Percentiles rank a stretch among this genome's conserved stretches.
phyloP scores from a whole-genome alignment of 192 early-diverging fungal genomes.

The Coemansia sp. region DNA sequence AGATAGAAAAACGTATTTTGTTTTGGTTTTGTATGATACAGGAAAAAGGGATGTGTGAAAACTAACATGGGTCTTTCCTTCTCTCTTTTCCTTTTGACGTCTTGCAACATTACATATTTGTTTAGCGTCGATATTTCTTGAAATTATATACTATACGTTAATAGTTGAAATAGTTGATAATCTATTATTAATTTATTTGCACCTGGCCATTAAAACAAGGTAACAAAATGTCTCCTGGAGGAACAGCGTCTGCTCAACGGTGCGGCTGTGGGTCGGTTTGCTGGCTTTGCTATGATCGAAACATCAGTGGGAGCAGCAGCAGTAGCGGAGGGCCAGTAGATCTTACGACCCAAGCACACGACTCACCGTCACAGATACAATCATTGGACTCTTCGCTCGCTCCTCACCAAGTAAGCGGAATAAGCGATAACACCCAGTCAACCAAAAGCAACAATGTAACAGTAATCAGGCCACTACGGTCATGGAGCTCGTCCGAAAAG shows the following conservation, averaged over 20 bases:
- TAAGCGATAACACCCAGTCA: neutral
- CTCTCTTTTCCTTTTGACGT: neutral
- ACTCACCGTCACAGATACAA: neutral
- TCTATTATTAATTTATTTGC: too few relatives aligned
- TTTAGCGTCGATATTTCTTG: neutral
- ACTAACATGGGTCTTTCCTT: neutral
- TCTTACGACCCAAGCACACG: neutral
- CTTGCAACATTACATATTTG: neutral
- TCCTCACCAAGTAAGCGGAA: neutral
- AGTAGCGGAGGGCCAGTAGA: neutral
- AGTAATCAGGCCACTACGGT: conserved; percentile 33
- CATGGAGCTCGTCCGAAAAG: conserved; percentile 54
- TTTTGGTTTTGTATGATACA: too few relatives aligned
- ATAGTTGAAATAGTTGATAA: too few relatives aligned
- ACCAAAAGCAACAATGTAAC: neutral
- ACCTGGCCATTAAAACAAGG: neutral
- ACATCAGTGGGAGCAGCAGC: neutral
- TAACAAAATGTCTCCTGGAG: neutral
- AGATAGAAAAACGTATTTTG: too few relatives aligned
- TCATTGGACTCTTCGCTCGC: neutral
- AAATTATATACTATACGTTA: neutral
- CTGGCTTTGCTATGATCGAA: conserved; percentile 18
- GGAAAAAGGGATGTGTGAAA: neutral
- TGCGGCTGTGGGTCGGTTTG: conserved; percentile 22
- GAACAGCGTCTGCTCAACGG: neutral